phyloP scores from a whole-genome alignment of 2,329 filamentous ascomycete genomes.

The Alternaria triticimaculans region DNA sequence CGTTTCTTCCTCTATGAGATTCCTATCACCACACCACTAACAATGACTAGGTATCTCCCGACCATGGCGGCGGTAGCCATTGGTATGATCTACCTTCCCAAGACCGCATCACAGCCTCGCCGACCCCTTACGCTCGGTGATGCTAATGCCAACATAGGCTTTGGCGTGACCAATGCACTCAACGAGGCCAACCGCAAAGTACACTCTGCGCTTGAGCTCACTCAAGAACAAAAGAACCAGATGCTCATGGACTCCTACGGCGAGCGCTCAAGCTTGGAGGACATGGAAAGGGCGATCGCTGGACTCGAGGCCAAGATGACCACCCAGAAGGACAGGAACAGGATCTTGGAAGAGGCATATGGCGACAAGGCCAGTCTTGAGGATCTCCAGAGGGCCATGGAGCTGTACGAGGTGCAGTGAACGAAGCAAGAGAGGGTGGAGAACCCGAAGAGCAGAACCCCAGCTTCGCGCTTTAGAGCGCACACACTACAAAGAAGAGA shows the following conservation, averaged over 20 bases:
- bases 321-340: conserved; percentile 45
- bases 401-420: conserved; percentile 53
- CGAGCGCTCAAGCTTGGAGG: conserved; percentile 40
- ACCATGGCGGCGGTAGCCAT: conserved; percentile 44
- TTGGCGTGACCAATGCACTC: conserved; percentile 40
- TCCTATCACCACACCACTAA: conserved; percentile 4
- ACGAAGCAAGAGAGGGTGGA: neutral
- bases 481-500: conserved; percentile 4
- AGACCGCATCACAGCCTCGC: conserved; percentile 23
- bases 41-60: conserved; percentile 37
- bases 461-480: conserved; percentile 14
- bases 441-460: conserved; percentile 1
- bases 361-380: conserved; percentile 53
- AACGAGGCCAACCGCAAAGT: conserved; percentile 40
- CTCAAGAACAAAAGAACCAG: conserved; percentile 42
- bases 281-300: conserved; percentile 42
- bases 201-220: conserved; percentile 28
- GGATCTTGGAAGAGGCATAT: conserved; percentile 55
- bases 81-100: conserved; percentile 39
- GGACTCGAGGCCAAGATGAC: conserved; percentile 36
- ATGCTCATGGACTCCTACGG: conserved; percentile 41
- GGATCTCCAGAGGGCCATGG: conserved; percentile 54
- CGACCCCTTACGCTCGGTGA: conserved; percentile 37
- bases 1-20: neutral
- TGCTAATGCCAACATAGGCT: conserved; percentile 44